These are phyloP conservation scores for Saccharomyces hybrid DNA, from an alignment of 1,139 yeast genomes.

Conservation along the genomic window DNA sequence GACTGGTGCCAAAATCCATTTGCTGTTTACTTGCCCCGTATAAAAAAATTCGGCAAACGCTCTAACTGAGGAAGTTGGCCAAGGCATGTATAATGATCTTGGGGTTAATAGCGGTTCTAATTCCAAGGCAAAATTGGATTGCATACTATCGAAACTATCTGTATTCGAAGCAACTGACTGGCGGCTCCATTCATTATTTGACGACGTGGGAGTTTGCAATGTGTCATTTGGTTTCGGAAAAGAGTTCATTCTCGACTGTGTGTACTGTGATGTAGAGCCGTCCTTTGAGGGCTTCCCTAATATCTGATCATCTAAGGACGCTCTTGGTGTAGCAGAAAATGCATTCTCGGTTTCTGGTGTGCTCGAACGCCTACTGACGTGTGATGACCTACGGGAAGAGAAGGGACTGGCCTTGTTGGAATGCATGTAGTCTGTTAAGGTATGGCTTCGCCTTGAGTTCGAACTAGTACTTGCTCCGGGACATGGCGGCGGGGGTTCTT, in stretches of 20 bases:
- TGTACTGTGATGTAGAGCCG: conserved; percentile 3
- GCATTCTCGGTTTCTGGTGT: conserved; percentile 12
- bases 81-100: conserved; percentile 60
- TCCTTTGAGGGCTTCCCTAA: conserved; percentile 11
- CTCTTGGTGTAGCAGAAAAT: conserved; percentile 7
- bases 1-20: conserved; percentile 61
- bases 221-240: not conserved
- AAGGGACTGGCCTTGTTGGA: conserved; percentile 24
- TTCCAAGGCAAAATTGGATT: conserved; percentile 16
- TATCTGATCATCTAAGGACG: conserved; percentile 16
- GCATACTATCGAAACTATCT: conserved; percentile 20
- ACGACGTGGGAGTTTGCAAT: conserved; percentile 1
- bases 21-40: conserved; percentile 71
- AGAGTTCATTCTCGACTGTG: not conserved
- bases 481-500: conserved; percentile 18
- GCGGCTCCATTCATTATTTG: conserved; percentile 13
- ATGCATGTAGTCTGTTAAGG: conserved; percentile 12
- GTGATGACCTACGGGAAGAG: conserved; percentile 25
- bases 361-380: conserved; percentile 9
- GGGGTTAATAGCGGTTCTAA: conserved; percentile 58
- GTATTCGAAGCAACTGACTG: conserved; percentile 20
- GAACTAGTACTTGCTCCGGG: conserved; percentile 8
- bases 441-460: conserved; percentile 10
- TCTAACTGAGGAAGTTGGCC: conserved; percentile 49
- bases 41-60: conserved; percentile 67